A percentile compares a stretch with the other conserved stretches of the same genome.
Conservation (phyloP, 768 basidiomycete genomes). For the Leucogyrophana mollusca region DNA sequence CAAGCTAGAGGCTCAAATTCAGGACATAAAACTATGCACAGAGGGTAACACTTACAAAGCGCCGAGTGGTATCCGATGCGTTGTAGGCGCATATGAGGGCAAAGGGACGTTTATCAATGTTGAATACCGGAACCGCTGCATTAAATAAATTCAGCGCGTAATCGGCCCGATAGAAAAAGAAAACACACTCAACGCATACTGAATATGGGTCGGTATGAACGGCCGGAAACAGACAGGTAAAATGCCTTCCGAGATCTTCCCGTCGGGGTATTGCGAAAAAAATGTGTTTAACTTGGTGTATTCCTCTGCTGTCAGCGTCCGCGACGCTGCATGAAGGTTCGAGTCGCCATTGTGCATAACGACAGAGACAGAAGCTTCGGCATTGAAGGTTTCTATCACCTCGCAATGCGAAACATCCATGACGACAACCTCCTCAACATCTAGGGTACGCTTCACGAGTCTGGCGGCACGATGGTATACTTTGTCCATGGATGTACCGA, state of each 20-base stretch:
- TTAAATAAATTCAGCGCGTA: not conserved
- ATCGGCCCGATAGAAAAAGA: not conserved
- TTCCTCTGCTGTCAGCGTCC: constrained; percentile 65
- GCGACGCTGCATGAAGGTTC: constrained; percentile 47
- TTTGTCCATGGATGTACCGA: constrained; percentile 66
- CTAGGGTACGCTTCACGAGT: constrained; percentile 85
- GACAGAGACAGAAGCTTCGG: constrained; percentile 64
- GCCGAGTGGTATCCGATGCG: constrained; percentile 73
- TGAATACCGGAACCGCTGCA: constrained; percentile 87
- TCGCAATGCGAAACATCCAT: constrained; percentile 93
- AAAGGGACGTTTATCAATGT: constrained; percentile 90
- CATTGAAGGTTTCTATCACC: constrained; percentile 66
- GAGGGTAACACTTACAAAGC: constrained; percentile 55
- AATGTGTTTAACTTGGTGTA: constrained; percentile 75
- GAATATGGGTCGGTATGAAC: constrained; percentile 76
- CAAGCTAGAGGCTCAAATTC: constrained; percentile 49
- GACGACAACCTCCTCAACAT: constrained; percentile 89
- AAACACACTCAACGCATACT: constrained; percentile 82
- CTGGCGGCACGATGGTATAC: constrained; percentile 90
- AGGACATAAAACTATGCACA: constrained; percentile 6
- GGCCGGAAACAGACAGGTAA: constrained; percentile 81
- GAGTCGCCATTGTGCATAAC: constrained; percentile 70
- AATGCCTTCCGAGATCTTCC: constrained; percentile 84
- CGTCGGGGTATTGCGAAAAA: constrained; percentile 78
- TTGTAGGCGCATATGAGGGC: constrained; percentile 91